Evolutionary conservation across 2,329 filamentous ascomycete genomes (phyloP).

Genomic region (Peltaster fructicola): DNA sequence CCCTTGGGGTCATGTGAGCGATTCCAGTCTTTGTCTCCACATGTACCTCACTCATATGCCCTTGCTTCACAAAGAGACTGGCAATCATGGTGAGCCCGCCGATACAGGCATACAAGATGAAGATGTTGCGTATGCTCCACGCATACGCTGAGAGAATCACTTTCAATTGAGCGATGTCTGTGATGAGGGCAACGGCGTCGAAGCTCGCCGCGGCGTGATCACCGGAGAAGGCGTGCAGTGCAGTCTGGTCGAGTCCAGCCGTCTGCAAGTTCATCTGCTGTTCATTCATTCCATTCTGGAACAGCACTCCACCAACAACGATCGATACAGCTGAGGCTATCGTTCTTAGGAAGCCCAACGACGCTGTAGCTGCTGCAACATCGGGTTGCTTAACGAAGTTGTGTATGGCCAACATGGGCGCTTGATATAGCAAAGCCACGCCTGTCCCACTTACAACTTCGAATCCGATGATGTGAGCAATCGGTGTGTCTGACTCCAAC

Average conservation of each 20-base stretch:
- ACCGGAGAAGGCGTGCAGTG: slow-evolving; percentile 23
- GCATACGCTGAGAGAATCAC: slow-evolving; percentile 30
- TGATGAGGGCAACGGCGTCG: slow-evolving; percentile 23
- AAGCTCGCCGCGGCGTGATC: slow-evolving; percentile 31
- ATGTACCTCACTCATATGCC: slow-evolving; percentile 31
- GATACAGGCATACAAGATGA: slow-evolving; percentile 29
- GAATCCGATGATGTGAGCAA: slow-evolving; percentile 28
- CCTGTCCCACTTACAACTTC: slow-evolving; percentile 35
- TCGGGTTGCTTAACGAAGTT: slow-evolving; percentile 29
- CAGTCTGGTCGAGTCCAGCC: slow-evolving; percentile 8
- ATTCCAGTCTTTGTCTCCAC: slow-evolving; percentile 33
- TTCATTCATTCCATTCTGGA: slow-evolving; percentile 26
- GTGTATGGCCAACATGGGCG: slow-evolving; percentile 39
- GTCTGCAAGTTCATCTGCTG: slow-evolving; percentile 4
- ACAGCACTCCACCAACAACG: slow-evolving; percentile 33
- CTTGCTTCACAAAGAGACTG: slow-evolving; percentile 28
- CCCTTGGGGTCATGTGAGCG: slow-evolving; percentile 2
- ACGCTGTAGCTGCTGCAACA: slow-evolving; percentile 34
- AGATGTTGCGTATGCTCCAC: slow-evolving; percentile 32
- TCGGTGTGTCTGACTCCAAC: slow-evolving; percentile 20
- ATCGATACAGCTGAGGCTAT: slow-evolving; percentile 30
- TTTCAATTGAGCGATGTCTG: slow-evolving; percentile 20
- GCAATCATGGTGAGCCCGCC: slow-evolving; percentile 24
- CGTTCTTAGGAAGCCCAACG: slow-evolving; percentile 30
- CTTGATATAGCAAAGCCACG: slow-evolving; percentile 34